phyloP scores from a whole-genome alignment of 2,329 filamentous ascomycete species.

The Elsinoe necatrix region DNA sequence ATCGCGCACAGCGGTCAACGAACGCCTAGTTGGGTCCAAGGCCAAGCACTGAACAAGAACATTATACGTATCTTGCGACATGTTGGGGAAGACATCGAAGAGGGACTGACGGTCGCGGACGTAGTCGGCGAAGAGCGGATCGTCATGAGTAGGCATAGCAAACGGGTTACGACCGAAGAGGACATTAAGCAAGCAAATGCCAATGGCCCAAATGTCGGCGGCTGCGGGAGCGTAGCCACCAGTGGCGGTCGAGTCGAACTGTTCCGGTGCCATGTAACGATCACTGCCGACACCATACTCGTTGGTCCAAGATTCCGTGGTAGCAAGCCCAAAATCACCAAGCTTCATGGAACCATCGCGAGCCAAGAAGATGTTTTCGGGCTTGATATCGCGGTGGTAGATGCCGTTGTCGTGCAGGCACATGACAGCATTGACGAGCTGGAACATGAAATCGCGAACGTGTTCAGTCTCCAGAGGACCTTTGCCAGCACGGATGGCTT shows the following conservation, averaged over 20 bases:
- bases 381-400: slow-evolving; percentile 97
- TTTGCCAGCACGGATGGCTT: slow-evolving; percentile 82
- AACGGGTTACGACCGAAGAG: slow-evolving; percentile 97
- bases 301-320: slow-evolving; percentile 78
- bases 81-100: slow-evolving; percentile 95
- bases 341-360: slow-evolving; percentile 86
- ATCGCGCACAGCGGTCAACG: slow-evolving; percentile 66
- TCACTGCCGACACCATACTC: slow-evolving; percentile 94
- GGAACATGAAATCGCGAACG: slow-evolving; percentile 93
- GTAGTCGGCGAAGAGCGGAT: slow-evolving; percentile 89
- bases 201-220: slow-evolving; percentile 95
- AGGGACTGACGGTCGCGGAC: slow-evolving; percentile 87
- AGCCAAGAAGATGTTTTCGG: slow-evolving; percentile 95
- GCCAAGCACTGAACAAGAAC: slow-evolving; percentile 86
- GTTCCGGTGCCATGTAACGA: slow-evolving; percentile 97
- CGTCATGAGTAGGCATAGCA: slow-evolving; percentile 78
- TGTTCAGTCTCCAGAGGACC: slow-evolving; percentile 93
- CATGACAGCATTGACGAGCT: slow-evolving; percentile 80
- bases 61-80: slow-evolving; percentile 97
- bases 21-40: slow-evolving; percentile 82
- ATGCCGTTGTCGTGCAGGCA: slow-evolving; percentile 86
- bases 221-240: slow-evolving; percentile 81
- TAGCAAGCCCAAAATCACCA: slow-evolving; percentile 91
- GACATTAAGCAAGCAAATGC: slow-evolving; percentile 92
- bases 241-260: slow-evolving; percentile 74